Evolutionary conservation across 2,329 filamentous ascomycete species (phyloP).

Genomic region (Calycina marina): DNA sequence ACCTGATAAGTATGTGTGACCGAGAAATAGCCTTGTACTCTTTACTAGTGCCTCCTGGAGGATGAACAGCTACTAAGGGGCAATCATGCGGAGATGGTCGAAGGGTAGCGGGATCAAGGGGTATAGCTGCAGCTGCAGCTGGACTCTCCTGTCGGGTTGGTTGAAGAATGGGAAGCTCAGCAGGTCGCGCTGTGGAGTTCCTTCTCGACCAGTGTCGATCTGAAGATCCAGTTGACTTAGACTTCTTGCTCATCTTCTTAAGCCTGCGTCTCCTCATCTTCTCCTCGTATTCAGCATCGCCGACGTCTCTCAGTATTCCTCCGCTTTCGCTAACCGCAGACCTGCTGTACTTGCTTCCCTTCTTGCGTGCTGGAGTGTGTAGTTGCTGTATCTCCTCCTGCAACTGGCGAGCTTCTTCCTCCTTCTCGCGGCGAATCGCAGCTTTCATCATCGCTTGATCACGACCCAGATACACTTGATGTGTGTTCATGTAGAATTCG

Average conservation of each 20-base stretch:
- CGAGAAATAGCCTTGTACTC: conserved; percentile 62
- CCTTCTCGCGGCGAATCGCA: conserved; percentile 28
- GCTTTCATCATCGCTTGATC: conserved; percentile 49
- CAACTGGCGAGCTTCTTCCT: conserved; percentile 24
- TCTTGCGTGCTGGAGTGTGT: conserved; percentile 34
- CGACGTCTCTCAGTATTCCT: conserved; percentile 50
- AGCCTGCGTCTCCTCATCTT: conserved; percentile 30
- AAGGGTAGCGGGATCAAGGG: conserved; percentile 43
- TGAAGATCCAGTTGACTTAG: conserved; percentile 31
- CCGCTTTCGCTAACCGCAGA: conserved; percentile 56
- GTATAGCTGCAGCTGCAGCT: conserved; percentile 41
- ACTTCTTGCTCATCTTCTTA: conserved; percentile 24
- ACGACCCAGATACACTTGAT: conserved; percentile 56
- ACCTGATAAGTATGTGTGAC: conserved; percentile 58
- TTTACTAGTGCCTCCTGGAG: conserved; percentile 45
- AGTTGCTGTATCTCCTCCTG: conserved; percentile 34
- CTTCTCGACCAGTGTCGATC: conserved; percentile 21
- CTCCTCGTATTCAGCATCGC: conserved; percentile 42
- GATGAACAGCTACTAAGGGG: conserved; percentile 59
- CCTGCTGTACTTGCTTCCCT: conserved; percentile 29
- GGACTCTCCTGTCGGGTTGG: conserved; percentile 27
- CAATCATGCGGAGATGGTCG: conserved; percentile 46
- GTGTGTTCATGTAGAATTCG: conserved; percentile 66
- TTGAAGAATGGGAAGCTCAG: conserved; percentile 29
- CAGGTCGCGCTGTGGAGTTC: conserved; percentile 18